Evolutionary conservation across 1,139 yeast genomes (phyloP), one percentile per base, ranked within the genome.

Genomic region (Hanseniaspora gamundiae): DNA sequence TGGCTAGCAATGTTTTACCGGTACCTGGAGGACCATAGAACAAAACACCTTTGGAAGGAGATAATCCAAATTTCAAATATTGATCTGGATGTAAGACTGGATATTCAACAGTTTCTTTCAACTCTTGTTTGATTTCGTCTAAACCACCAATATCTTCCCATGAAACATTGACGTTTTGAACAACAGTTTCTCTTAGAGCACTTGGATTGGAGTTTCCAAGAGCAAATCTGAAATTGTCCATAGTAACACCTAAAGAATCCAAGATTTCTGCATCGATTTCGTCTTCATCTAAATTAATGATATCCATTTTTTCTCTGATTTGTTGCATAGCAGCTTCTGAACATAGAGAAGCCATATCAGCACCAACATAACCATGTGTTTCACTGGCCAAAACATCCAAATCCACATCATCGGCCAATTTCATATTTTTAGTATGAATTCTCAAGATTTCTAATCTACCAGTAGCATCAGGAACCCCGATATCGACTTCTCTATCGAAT

Each of bases 21-120:
- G 97, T 88, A 80, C 98, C 98, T 49, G 98, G 98, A 46, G 98
- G 98, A 57, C 99, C 99, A 66, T 84, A 91, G 73, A 93, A 91
- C 63, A 93, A 73, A 53, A 91, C 97, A 70, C 99, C 99, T 70
- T 88, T 88, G 44, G 97, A 79, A 45, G 98, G 98, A 17, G 97
- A 81, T 66, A 91, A 76, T 51, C 98, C 98, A 62, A 91, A 88
- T 71, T 91, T 91, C 68, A 93, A 86, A 70, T 87, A 91, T 74
- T 88, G 95, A 61, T 91, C 98, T 64, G 99, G 97, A 66, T 91
- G 97, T 63, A 88, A 74, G 45, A 91, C 98, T 31, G 99, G 99
- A 65, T 91, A 91, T 69, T 91, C 97, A 50, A 91, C 98, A 47
- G 98, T 91, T 73, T 91, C 98, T 71, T 87, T 88, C 66, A 91